Percentiles rank a stretch among this genome's conserved stretches.
phyloP scores from a whole-genome alignment of 2,329 filamentous ascomycete species.

The Ceratocystis lukuohia region DNA sequence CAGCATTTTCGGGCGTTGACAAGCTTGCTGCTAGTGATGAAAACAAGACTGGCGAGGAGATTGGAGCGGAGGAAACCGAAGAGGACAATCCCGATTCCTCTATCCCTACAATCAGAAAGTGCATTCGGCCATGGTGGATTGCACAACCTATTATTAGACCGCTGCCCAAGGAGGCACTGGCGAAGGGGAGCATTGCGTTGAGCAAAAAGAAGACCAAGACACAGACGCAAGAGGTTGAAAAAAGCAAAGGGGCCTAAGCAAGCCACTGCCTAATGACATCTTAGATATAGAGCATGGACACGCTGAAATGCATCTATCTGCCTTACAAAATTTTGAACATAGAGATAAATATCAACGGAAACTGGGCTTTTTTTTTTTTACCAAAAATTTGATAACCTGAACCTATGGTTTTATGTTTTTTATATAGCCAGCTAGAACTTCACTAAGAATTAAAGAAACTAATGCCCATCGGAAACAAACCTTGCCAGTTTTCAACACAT shows the following conservation, averaged over 20 bases:
- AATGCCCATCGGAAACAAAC: too few relatives aligned
- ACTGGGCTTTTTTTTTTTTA: neutral
- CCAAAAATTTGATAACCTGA: neutral
- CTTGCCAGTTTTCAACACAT: too few relatives aligned
- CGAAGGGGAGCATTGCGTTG: slow-evolving; percentile 61
- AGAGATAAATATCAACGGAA: neutral
- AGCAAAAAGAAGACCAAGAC: slow-evolving; percentile 54
- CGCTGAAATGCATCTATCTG: neutral
- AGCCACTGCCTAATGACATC: neutral
- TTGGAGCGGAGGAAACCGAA: slow-evolving; percentile 30
- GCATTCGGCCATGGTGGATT: slow-evolving; percentile 77
- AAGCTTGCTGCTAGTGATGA: slow-evolving; percentile 20
- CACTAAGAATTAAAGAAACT: too few relatives aligned
- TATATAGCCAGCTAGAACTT: neutral
- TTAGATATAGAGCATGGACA: neutral
- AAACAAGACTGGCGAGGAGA: slow-evolving; percentile 21
- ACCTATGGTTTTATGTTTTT: neutral
- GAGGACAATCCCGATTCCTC: slow-evolving; percentile 42
- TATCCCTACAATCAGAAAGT: slow-evolving; percentile 47
- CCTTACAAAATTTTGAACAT: neutral
- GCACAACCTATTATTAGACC: slow-evolving; percentile 79
- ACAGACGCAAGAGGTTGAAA: slow-evolving; percentile 25
- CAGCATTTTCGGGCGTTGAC: slow-evolving; percentile 13
- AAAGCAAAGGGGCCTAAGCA: neutral
- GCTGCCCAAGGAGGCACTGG: slow-evolving; percentile 73